Conservation (phyloP, 306 rosid species). For the Macrotyloma uniflorum region DNA sequence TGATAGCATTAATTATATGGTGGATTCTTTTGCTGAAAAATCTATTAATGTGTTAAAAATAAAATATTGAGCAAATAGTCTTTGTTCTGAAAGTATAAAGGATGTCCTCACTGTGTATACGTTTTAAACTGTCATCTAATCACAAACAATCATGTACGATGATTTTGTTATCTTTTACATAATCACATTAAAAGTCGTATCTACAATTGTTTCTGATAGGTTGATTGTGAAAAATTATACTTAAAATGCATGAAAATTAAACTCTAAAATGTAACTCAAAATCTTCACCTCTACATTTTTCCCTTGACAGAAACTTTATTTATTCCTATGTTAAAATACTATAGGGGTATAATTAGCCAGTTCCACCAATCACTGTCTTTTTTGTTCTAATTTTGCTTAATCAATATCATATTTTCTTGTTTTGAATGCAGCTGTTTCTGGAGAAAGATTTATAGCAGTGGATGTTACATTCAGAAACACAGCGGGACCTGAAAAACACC, state of each 20-base stretch:
- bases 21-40: background rate
- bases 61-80: background rate
- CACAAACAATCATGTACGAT: background rate
- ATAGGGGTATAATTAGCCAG: background rate
- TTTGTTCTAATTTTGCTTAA: background rate
- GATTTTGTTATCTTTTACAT: background rate
- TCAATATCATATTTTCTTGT: background rate
- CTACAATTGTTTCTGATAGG: background rate
- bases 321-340: background rate
- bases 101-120: background rate
- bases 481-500: conserved; percentile 80
- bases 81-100: background rate
- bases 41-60: background rate
- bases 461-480: conserved; percentile 82
- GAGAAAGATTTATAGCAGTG: conserved; percentile 72
- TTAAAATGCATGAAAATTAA: background rate
- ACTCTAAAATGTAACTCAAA: background rate
- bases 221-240: background rate
- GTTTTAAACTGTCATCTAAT: background rate
- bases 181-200: background rate
- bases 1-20: background rate
- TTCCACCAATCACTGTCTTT: background rate
- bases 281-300: background rate
- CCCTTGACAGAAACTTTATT: background rate
- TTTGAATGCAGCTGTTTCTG: conserved; percentile 64